Percentiles rank a stretch among this genome's conserved stretches.
Conservation (phyloP, 2,329 filamentous ascomycete species). For the Cadophora malorum region DNA sequence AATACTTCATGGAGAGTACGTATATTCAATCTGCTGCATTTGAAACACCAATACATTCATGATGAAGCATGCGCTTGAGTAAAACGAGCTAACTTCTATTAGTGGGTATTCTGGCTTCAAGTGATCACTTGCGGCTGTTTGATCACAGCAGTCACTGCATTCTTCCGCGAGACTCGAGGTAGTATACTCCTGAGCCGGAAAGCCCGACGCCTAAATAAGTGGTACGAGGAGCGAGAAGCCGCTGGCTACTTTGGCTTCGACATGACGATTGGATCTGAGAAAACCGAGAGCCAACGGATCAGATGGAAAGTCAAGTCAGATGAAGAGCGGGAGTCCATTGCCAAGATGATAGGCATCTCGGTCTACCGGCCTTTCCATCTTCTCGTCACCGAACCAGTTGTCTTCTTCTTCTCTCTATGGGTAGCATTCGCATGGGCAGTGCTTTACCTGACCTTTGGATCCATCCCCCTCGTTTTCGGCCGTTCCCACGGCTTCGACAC, state of each 20-base stretch:
- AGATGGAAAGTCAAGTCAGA: constrained; percentile 83
- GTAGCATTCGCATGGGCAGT: constrained; percentile 89
- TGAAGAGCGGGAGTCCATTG: constrained; percentile 73
- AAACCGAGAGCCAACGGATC: constrained; percentile 58
- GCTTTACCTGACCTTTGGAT: constrained; percentile 83
- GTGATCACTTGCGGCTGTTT: constrained; percentile 71
- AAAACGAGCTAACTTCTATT: constrained; percentile 8
- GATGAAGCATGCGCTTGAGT: not conserved
- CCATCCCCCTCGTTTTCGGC: constrained; percentile 79
- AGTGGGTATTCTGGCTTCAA: constrained; percentile 88
- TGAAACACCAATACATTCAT: constrained; percentile 3
- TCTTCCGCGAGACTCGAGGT: constrained; percentile 84
- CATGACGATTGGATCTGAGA: constrained; percentile 44
- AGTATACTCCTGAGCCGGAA: constrained; percentile 80
- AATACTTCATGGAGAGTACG: constrained; percentile 67
- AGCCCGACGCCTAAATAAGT: constrained; percentile 74
- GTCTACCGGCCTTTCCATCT: constrained; percentile 80
- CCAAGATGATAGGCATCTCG: constrained; percentile 74
- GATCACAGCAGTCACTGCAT: constrained; percentile 66
- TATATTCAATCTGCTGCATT: not conserved
- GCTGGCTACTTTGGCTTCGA: constrained; percentile 57
- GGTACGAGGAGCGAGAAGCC: constrained; percentile 76
- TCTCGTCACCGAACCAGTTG: constrained; percentile 76
- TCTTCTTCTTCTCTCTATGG: constrained; percentile 90
- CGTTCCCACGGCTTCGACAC: constrained; percentile 71